These are phyloP conservation scores for Hypoxylon sp. DNA, from an alignment of 2,329 filamentous ascomycete species.

Conservation along the genomic window DNA sequence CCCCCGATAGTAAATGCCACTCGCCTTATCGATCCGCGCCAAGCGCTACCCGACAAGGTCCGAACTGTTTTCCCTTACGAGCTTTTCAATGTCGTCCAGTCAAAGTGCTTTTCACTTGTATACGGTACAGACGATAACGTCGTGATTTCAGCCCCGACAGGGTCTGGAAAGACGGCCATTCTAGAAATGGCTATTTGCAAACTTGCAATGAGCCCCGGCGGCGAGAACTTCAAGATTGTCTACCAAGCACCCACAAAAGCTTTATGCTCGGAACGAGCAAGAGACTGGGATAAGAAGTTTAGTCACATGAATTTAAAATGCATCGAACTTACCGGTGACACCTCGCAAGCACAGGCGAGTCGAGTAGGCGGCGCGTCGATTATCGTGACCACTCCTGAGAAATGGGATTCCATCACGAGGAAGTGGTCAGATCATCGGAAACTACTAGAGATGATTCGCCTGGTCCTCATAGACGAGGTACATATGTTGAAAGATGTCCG, in stretches of 20 bases:
- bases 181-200: constrained; percentile 87
- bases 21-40: constrained; percentile 58
- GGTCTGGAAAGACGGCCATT: constrained; percentile 86
- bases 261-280: constrained; percentile 80
- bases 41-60: constrained; percentile 77
- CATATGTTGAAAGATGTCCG: constrained; percentile 86
- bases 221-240: constrained; percentile 81
- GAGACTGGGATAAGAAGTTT: constrained; percentile 85
- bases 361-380: constrained; percentile 82
- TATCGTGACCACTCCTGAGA: constrained; percentile 90
- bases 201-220: constrained; percentile 68
- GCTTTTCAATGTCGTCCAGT: constrained; percentile 86
- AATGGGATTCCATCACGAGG: constrained; percentile 90
- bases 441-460: constrained; percentile 80
- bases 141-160: constrained; percentile 85
- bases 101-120: constrained; percentile 78
- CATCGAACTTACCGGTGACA: constrained; percentile 87
- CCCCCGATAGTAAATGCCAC: constrained; percentile 59
- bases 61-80: constrained; percentile 79
- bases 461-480: constrained; percentile 90
- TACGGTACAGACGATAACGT: constrained; percentile 81
- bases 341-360: constrained; percentile 74
- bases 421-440: constrained; percentile 87
- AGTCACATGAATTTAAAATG: constrained; percentile 75
- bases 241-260: constrained; percentile 91